Conservation (phyloP, 257 asterid species). For the Asclepias syriaca region DNA sequence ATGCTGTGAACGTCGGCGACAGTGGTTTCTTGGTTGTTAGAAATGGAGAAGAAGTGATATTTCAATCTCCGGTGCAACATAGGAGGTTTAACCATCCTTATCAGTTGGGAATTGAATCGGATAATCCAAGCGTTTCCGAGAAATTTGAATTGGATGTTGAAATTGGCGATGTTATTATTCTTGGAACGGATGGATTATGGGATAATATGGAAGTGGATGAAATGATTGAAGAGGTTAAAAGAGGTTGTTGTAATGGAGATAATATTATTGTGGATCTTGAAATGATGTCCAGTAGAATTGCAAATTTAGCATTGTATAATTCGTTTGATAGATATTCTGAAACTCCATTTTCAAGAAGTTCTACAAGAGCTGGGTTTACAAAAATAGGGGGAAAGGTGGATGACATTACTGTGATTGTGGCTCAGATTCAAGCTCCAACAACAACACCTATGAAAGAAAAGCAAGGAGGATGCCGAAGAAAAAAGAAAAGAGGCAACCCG, state of each 20-base stretch:
- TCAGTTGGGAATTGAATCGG: not conserved
- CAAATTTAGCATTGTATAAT: constrained; percentile 21
- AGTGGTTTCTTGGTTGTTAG: constrained; percentile 19
- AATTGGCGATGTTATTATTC: not conserved
- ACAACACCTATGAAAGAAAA: too few species aligned
- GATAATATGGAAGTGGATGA: not conserved
- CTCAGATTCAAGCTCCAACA: constrained; percentile 1
- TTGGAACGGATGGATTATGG: constrained; percentile 2
- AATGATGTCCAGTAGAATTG: constrained; percentile 5
- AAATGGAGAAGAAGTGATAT: not conserved
- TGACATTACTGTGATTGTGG: constrained; percentile 29
- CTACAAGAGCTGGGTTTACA: not conserved
- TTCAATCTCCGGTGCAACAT: constrained; percentile 18
- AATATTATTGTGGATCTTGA: not conserved
- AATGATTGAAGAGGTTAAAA: not conserved
- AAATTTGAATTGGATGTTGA: not conserved
- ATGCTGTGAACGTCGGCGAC: constrained; percentile 16
- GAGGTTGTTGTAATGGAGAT: not conserved
- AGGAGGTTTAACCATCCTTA: constrained; percentile 11
- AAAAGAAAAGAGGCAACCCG: too few species aligned
- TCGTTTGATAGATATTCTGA: constrained; percentile 23
- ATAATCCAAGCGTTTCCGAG: not conserved
- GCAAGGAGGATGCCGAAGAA: too few species aligned
- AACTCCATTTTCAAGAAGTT: constrained; percentile 20
- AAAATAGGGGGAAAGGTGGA: constrained; percentile 25